A percentile compares a stretch with the other conserved stretches of the same genome.
phyloP scores from a whole-genome alignment of 2,329 filamentous ascomycete genomes.

The Venturia asperata region DNA sequence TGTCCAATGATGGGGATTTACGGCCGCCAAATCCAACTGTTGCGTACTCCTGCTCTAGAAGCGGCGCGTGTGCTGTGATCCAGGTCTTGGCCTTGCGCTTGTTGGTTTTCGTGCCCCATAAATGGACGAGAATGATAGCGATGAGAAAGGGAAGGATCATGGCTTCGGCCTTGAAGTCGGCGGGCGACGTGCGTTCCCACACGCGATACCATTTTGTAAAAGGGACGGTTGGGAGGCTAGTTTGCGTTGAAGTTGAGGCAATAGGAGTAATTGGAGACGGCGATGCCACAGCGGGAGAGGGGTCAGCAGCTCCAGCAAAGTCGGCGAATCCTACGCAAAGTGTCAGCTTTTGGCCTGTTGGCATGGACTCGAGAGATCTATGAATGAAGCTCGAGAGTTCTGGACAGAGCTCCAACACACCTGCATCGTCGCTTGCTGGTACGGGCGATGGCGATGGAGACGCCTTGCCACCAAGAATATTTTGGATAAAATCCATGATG shows the following conservation, averaged over 20 bases:
- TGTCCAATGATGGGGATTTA: slow-evolving; percentile 42
- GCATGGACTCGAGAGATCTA: not conserved
- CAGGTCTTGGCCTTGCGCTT: slow-evolving; percentile 71
- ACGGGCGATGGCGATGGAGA: not conserved
- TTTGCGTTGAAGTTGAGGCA: slow-evolving; percentile 33
- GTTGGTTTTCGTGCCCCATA: slow-evolving; percentile 76
- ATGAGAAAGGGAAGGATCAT: slow-evolving; percentile 69
- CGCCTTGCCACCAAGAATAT: slow-evolving; percentile 18
- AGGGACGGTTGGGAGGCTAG: slow-evolving; percentile 45
- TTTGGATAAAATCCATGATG: slow-evolving; percentile 18
- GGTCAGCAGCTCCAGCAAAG: slow-evolving; percentile 72
- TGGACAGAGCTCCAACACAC: not conserved
- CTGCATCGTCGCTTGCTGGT: slow-evolving; percentile 11
- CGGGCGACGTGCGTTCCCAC: slow-evolving; percentile 77
- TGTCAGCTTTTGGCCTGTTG: not conserved
- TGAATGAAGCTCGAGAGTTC: not conserved
- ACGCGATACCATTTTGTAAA: slow-evolving; percentile 97
- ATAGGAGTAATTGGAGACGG: slow-evolving; percentile 31
- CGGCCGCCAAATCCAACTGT: slow-evolving; percentile 69
- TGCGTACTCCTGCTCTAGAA: slow-evolving; percentile 75
- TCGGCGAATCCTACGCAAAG: slow-evolving; percentile 76
- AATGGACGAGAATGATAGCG: slow-evolving; percentile 68
- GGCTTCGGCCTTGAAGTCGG: slow-evolving; percentile 83
- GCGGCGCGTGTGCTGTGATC: slow-evolving; percentile 65
- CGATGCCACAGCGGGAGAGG: slow-evolving; percentile 45